Base-by-base conservation (phyloP, 345 rosid species). In the Gossypium mustelinum region DNA sequence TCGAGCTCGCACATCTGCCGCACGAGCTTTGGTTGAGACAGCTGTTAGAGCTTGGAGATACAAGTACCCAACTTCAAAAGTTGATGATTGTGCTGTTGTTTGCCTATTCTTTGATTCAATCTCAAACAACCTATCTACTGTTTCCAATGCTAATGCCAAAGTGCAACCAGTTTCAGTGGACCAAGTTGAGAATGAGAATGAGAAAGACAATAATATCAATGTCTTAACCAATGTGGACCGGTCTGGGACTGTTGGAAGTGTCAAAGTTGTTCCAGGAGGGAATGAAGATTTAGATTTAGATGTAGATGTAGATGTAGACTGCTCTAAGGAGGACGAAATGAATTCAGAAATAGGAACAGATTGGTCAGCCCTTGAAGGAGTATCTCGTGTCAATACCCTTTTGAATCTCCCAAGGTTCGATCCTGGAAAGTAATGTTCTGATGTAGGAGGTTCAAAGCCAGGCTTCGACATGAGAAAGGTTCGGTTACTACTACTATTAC, bases 331-430 rank as follows among this genome's bases (percentile, higher is more conserved):
- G 9, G 90, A 90, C 8, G 84, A 85, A 59, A 41, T 73, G 59
- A 82, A 84, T 72, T 29, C 73, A 44, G 94, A 85, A 72, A 68
- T 44, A 17, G 92, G 86, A 60, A 80, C 73, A 45, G 98, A 91
- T 43, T 94, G 97, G 87, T 94, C 95, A 18, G 97, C 98, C 7
- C 90, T 94, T 0, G 98, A 94, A 89, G 98, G 98, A 66, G 98
- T 94, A 5, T 92, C 98, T 55, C 92, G 98, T 8, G 94, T 86
- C 51, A 87, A 94, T 82, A 94, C 98, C 20, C 86, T 94, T 25
- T 60, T 94, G 76, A 84, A 79, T 78, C 84, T 94, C 44, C 98
- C 98, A 1, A 86, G 90, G 85, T 94, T 88, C 75, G 89, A 82
- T 63, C 92, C 97, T 2, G 90, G 86, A 50, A 85, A 51, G 56